A percentile compares a stretch with the other conserved stretches of the same genome.
phyloP scores from a whole-genome alignment of 768 basidiomycete genomes.

The Suillus lakei region DNA sequence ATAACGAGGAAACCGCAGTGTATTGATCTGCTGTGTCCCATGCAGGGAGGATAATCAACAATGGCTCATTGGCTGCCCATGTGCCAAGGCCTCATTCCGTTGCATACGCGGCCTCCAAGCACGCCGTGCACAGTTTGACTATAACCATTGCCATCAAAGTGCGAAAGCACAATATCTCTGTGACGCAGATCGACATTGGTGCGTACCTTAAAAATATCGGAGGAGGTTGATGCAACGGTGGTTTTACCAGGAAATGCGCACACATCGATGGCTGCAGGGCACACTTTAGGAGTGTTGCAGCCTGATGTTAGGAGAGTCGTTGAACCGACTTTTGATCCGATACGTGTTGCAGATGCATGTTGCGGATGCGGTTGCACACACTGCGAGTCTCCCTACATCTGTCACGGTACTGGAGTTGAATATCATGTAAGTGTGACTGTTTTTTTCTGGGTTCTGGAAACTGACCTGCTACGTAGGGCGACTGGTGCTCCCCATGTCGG shows the following conservation, averaged over 20 bases:
- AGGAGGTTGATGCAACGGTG: neutral
- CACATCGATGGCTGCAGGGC: slow-evolving; percentile 58
- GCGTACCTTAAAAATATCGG: slow-evolving; percentile 6
- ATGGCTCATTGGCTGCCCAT: slow-evolving; percentile 76
- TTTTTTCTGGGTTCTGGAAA: neutral
- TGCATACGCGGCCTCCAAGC: slow-evolving; percentile 81
- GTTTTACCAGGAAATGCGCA: slow-evolving; percentile 65
- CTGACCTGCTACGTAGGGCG: slow-evolving; percentile 37
- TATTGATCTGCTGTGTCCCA: neutral
- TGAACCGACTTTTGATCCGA: slow-evolving; percentile 72
- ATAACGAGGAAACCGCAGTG: neutral
- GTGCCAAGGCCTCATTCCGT: slow-evolving; percentile 63
- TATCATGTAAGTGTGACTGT: slow-evolving; percentile 63
- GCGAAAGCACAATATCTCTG: slow-evolving; percentile 70
- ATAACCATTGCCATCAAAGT: slow-evolving; percentile 81
- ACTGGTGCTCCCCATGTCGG: slow-evolving; percentile 52
- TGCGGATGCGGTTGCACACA: slow-evolving; percentile 69
- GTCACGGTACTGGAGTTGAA: slow-evolving; percentile 74
- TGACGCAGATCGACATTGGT: slow-evolving; percentile 87
- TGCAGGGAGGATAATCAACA: slow-evolving; percentile 80
- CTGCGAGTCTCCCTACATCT: slow-evolving; percentile 68
- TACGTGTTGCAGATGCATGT: no score
- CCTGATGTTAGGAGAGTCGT: slow-evolving; percentile 60
- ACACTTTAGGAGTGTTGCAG: slow-evolving; percentile 60
- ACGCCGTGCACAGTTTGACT: slow-evolving; percentile 78